Base-by-base conservation (phyloP, 2,329 filamentous ascomycete genomes). In the Fusarium fujikuroi region DNA sequence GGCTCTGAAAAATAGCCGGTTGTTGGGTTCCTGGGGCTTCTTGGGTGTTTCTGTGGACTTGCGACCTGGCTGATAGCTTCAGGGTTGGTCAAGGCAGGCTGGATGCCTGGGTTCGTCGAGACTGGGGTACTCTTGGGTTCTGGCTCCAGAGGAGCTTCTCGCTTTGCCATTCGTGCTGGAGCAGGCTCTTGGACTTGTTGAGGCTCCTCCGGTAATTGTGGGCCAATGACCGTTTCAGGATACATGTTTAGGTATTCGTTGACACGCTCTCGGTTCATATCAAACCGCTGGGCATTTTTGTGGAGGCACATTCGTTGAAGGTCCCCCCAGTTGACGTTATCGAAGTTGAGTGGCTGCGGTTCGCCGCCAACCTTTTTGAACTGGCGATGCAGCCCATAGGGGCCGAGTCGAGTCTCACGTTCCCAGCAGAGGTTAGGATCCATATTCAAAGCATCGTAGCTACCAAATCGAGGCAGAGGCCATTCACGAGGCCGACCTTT, bases 391-490 rank as follows among this genome's bases (percentile, higher is more conserved):
- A 89, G 83, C 6, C 91, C 90, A 74, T 93, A 93, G 25, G 87
- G 87, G 18, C 92, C 91, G 43, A 94, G 89, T 60, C 93, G 89
- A 10, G 91, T 90, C 75, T 92, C 88, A 42, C 92, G 85, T 79
- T 93, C 91, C 75, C 90, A 92, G 81, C 91, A 93, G 21, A 92
- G 76, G 67, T 91, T 87, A 21, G 85, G 85, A 61, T 93, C 89
- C 50, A 93, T 84, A 19, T 86, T 88, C 56, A 93, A 81, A 9
- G 87, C 83, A 32, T 87, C 84, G 76, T 90, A 91, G 72, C 89
- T 89, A 28, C 92, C 92, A 61, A 93, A 88, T 39, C 87, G 84
- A 5, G 91, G 87, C 16, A 84, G 80, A 1, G 91, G 90, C 75
- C 92, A 93, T 8, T 83, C 82, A 47, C 84, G 81, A 2, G 91